These are phyloP conservation scores for Graphiopsis chlorocephala DNA, from an alignment of 2,329 filamentous ascomycete species.

Conservation along the genomic window DNA sequence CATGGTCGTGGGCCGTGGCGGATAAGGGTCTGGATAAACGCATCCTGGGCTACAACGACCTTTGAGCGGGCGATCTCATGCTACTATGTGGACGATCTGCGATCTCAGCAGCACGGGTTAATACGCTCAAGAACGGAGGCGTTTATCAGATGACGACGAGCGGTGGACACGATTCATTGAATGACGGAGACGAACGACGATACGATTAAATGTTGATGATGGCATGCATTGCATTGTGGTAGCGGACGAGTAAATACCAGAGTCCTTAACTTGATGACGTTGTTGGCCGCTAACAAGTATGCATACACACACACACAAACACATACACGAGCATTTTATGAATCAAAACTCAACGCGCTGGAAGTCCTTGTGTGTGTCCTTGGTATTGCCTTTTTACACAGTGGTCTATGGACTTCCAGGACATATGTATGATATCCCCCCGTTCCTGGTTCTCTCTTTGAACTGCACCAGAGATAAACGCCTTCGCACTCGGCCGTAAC, in stretches of 20 bases:
- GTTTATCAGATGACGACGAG: background rate
- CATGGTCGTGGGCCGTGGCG: conserved; percentile 45
- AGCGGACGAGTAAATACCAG: background rate
- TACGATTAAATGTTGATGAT: background rate
- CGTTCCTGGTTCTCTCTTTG: no score
- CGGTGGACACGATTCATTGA: background rate
- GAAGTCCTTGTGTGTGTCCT: background rate
- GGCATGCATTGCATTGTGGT: background rate
- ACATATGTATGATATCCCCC: no score
- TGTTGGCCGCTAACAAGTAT: background rate
- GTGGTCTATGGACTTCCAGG: no score
- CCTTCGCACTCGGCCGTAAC: no score
- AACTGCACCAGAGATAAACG: no score
- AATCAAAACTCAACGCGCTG: background rate
- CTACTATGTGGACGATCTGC: background rate
- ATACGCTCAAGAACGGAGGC: background rate
- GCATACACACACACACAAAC: no score
- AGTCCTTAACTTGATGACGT: background rate
- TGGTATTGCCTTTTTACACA: no score
- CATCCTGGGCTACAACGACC: conserved; percentile 51
- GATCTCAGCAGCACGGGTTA: background rate
- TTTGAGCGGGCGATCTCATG: conserved; percentile 31
- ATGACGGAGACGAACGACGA: background rate
- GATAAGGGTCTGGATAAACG: conserved; percentile 47
- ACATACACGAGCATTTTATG: background rate